Evolutionary conservation across 177 flowering plant genomes (phyloP).

Genomic region (Vitis hybrid): DNA sequence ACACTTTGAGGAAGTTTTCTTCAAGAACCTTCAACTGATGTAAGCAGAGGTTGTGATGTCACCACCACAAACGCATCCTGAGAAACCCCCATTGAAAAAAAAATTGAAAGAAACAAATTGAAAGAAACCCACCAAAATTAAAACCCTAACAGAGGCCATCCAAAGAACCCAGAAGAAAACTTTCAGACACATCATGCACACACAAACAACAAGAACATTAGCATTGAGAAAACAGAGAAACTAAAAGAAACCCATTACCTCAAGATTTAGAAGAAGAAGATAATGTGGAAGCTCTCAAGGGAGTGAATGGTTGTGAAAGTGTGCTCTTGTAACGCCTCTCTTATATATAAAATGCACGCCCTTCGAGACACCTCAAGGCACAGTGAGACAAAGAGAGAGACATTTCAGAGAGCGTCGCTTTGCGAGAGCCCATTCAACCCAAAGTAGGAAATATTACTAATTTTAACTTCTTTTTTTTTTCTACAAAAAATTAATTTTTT

Average conservation of each 20-base stretch:
- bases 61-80: no score
- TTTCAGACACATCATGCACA: background rate
- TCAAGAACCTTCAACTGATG: no score
- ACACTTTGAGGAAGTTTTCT: no score
- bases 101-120: background rate
- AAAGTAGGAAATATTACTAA: background rate
- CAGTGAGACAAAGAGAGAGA: background rate
- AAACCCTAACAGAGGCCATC: background rate
- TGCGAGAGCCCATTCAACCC: background rate
- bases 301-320: background rate
- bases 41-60: no score
- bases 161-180: background rate
- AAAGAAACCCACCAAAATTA: constrained; percentile 5
- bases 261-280: background rate
- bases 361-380: no score
- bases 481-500: background rate
- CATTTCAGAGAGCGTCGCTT: constrained; percentile 1
- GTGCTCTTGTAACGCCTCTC: background rate
- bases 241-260: no score
- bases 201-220: background rate
- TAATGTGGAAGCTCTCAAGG: background rate
- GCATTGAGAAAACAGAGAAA: background rate
- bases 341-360: constrained; percentile 18
- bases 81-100: no score
- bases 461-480: background rate